phyloP scores from a whole-genome alignment of 1,284 basidiomycete species.

The Trichosporon sp. region DNA sequence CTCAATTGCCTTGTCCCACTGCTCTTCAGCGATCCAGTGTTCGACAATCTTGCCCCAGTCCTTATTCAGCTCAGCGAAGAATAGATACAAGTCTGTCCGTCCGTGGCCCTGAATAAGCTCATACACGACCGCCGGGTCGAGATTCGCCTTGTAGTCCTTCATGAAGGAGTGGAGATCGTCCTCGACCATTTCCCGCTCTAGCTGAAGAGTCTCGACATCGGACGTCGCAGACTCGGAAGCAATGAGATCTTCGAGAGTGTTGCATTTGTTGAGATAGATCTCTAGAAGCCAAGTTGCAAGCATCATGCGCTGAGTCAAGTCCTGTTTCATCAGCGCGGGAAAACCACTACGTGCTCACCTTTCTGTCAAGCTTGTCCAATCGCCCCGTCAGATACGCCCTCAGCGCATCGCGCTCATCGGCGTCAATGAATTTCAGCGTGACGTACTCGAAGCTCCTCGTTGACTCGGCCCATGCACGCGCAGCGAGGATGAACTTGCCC shows the following conservation, averaged over 20 bases:
- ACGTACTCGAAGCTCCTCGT: conserved; percentile 90
- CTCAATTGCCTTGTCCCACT: conserved; percentile 87
- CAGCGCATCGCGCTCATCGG: conserved; percentile 83
- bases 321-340: conserved; percentile 52
- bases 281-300: conserved; percentile 97
- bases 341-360: conserved; percentile 52
- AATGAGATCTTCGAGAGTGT: conserved; percentile 78
- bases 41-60: conserved; percentile 84
- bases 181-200: conserved; percentile 77
- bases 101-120: conserved; percentile 91
- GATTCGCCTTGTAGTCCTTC: conserved; percentile 80
- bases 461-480: conserved; percentile 84
- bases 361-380: conserved; percentile 73
- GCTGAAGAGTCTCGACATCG: conserved; percentile 76
- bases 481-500: conserved; percentile 81
- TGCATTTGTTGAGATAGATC: conserved; percentile 93
- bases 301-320: conserved; percentile 92
- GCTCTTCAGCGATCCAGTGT: conserved; percentile 84
- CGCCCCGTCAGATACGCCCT: conserved; percentile 84
- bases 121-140: conserved; percentile 80
- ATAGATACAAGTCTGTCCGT: conserved; percentile 82
- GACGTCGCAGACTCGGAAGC: conserved; percentile 70
- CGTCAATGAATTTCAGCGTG: conserved; percentile 81
- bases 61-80: conserved; percentile 76
- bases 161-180: conserved; percentile 91